These are phyloP conservation scores for Pythium dissotocum DNA, from an alignment of 352 stramenopile genomes.

Conservation along the genomic window DNA sequence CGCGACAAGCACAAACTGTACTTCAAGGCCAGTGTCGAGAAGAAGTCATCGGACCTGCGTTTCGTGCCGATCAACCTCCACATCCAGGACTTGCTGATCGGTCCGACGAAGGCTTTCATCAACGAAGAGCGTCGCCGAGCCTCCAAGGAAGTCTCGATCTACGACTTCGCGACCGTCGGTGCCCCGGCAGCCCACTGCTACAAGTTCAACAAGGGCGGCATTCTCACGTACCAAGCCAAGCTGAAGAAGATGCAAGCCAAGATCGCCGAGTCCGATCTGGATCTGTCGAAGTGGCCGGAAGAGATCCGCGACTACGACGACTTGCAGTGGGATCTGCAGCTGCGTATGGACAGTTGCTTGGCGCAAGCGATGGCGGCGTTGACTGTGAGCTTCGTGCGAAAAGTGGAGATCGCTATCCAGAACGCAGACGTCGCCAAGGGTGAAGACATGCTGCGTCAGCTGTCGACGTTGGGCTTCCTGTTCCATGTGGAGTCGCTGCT, in stretches of 20 bases:
- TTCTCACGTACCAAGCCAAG: slow-evolving; percentile 75
- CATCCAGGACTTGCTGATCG: slow-evolving; percentile 84
- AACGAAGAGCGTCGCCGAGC: slow-evolving; percentile 75
- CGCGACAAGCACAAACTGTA: slow-evolving; percentile 89
- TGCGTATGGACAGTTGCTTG: slow-evolving; percentile 83
- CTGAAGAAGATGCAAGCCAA: slow-evolving; percentile 85
- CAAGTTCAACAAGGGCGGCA: slow-evolving; percentile 88
- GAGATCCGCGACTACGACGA: slow-evolving; percentile 84
- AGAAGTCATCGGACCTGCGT: slow-evolving; percentile 76
- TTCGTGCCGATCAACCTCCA: slow-evolving; percentile 90
- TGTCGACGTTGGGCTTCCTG: slow-evolving; percentile 82
- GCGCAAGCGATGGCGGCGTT: slow-evolving; percentile 74
- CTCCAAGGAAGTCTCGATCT: slow-evolving; percentile 82
- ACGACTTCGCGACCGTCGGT: slow-evolving; percentile 87
- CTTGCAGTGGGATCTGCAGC: slow-evolving; percentile 82
- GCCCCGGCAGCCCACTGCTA: slow-evolving; percentile 79
- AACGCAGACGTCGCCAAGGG: slow-evolving; percentile 72
- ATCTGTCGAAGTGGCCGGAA: slow-evolving; percentile 78
- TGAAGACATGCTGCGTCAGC: slow-evolving; percentile 79
- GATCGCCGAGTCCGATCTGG: slow-evolving; percentile 63
- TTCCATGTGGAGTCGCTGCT: slow-evolving; percentile 94
- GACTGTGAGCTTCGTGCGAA: slow-evolving; percentile 82
- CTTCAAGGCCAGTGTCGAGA: slow-evolving; percentile 89
- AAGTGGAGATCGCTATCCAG: slow-evolving; percentile 82
- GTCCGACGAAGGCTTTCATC: slow-evolving; percentile 81